phyloP scores from a whole-genome alignment of 1,284 basidiomycete genomes.

The Chalciporus sp. region DNA sequence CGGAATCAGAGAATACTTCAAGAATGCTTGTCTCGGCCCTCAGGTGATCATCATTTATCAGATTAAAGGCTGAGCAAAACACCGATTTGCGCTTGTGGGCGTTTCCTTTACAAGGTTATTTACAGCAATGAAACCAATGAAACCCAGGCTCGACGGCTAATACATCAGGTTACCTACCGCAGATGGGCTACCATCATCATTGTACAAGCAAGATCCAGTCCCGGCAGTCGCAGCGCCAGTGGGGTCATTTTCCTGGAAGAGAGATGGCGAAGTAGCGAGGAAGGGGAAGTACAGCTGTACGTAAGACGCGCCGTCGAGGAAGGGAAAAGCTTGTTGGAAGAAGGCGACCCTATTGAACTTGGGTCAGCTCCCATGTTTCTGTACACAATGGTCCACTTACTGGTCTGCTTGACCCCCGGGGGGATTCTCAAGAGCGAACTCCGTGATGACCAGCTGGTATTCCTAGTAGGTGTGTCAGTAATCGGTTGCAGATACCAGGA shows the following conservation, averaged over 20 bases:
- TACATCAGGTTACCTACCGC: slow-evolving; percentile 27
- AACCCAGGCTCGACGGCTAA: background rate
- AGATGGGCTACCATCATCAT: slow-evolving; percentile 25
- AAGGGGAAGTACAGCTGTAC: slow-evolving; percentile 40
- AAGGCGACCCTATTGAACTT: slow-evolving; percentile 27
- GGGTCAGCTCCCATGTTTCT: slow-evolving; percentile 4
- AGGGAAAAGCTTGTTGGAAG: slow-evolving; percentile 35
- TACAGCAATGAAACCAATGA: too few species aligned
- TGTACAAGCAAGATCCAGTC: slow-evolving; percentile 34
- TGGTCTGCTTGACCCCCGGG: slow-evolving; percentile 37
- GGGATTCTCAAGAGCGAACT: slow-evolving; percentile 37
- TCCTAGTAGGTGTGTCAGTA: slow-evolving; percentile 14
- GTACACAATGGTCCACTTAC: slow-evolving; percentile 18
- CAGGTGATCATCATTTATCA: too few species aligned
- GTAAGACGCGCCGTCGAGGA: slow-evolving; percentile 33
- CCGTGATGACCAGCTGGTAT: slow-evolving; percentile 29
- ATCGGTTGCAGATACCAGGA: background rate
- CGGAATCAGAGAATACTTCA: too few species aligned
- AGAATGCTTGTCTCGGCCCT: too few species aligned
- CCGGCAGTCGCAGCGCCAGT: slow-evolving; percentile 15
- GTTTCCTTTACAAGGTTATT: too few species aligned
- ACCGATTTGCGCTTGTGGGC: too few species aligned
- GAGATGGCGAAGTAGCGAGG: slow-evolving; percentile 31
- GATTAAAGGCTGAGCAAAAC: too few species aligned
- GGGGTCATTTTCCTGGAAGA: slow-evolving; percentile 21